Percentiles rank a stretch among this genome's conserved stretches.
These are phyloP conservation scores for Leucocoprinus sp. DNA, from an alignment of 768 basidiomycete species.

Conservation along the genomic window DNA sequence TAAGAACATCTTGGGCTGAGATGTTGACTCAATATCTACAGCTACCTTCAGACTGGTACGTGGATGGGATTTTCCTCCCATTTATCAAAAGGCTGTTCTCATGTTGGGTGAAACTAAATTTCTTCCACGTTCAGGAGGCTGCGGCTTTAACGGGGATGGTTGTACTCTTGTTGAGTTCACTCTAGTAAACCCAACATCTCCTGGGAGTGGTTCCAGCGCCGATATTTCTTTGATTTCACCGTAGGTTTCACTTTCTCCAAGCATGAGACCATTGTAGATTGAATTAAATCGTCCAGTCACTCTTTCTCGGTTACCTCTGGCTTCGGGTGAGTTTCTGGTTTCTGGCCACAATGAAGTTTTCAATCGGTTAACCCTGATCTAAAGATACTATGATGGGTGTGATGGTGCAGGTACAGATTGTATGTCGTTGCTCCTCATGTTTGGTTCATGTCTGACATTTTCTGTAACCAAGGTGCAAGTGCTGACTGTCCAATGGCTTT, in stretches of 20 bases:
- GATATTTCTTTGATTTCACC: slow-evolving; percentile 28
- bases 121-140: slow-evolving; percentile 20
- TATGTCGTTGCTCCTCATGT: slow-evolving; percentile 16
- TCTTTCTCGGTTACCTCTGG: slow-evolving; percentile 16
- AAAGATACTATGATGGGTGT: slow-evolving; percentile 35
- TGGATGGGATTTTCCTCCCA: no score
- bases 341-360: neutral
- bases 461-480: slow-evolving; percentile 22
- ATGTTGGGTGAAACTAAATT: neutral
- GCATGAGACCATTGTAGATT: neutral
- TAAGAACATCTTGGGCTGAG: neutral
- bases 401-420: slow-evolving; percentile 35
- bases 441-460: neutral
- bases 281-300: neutral
- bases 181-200: slow-evolving; percentile 17
- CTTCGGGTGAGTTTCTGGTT: slow-evolving; percentile 13
- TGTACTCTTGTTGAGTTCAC: slow-evolving; percentile 32
- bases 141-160: slow-evolving; percentile 30
- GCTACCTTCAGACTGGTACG: slow-evolving; percentile 7
- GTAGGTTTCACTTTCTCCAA: slow-evolving; percentile 18
- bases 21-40: neutral
- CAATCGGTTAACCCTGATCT: neutral
- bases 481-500: slow-evolving; percentile 30
- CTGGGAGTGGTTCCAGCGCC: slow-evolving; percentile 14
- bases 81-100: neutral